A percentile compares a stretch with the other conserved stretches of the same genome.
phyloP scores from a whole-genome alignment of 2,329 filamentous ascomycete genomes.

The Fusarium abutilonis region DNA sequence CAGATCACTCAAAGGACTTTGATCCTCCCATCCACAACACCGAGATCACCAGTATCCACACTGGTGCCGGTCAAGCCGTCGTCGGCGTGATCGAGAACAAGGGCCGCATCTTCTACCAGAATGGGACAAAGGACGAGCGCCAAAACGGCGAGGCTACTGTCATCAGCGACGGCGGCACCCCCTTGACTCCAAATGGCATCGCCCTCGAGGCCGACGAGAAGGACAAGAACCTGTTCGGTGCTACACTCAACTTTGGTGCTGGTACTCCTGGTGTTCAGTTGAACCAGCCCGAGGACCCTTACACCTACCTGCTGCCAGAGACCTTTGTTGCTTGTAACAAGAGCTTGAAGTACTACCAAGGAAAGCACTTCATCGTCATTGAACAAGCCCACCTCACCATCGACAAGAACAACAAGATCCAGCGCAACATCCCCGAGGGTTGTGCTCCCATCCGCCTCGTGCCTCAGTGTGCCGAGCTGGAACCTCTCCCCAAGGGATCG shows the following conservation, averaged over 20 bases:
- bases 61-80: slow-evolving; percentile 54
- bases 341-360: slow-evolving; percentile 54
- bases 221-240: slow-evolving; percentile 47
- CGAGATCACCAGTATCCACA: slow-evolving; percentile 55
- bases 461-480: slow-evolving; percentile 55
- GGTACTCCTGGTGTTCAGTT: slow-evolving; percentile 52
- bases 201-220: slow-evolving; percentile 43
- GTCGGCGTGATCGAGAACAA: slow-evolving; percentile 49
- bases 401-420: slow-evolving; percentile 37
- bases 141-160: slow-evolving; percentile 47
- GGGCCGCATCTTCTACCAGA: slow-evolving; percentile 59
- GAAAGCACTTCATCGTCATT: slow-evolving; percentile 51
- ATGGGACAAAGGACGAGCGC: slow-evolving; percentile 55
- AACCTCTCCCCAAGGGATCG: slow-evolving; percentile 50
- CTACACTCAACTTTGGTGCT: slow-evolving; percentile 48
- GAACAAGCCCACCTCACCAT: slow-evolving; percentile 50
- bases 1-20: slow-evolving; percentile 53
- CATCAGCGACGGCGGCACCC: slow-evolving; percentile 55
- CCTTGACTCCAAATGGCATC: slow-evolving; percentile 53
- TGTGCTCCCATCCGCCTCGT: slow-evolving; percentile 57
- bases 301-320: slow-evolving; percentile 48
- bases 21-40: slow-evolving; percentile 54
- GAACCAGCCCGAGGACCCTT: slow-evolving; percentile 35
- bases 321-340: slow-evolving; percentile 57
- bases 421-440: slow-evolving; percentile 44